Percentiles rank a stretch among this genome's conserved stretches.
These are phyloP conservation scores for Catunica adiposa DNA, from an alignment of 2,329 filamentous ascomycete genomes.

Conservation along the genomic window DNA sequence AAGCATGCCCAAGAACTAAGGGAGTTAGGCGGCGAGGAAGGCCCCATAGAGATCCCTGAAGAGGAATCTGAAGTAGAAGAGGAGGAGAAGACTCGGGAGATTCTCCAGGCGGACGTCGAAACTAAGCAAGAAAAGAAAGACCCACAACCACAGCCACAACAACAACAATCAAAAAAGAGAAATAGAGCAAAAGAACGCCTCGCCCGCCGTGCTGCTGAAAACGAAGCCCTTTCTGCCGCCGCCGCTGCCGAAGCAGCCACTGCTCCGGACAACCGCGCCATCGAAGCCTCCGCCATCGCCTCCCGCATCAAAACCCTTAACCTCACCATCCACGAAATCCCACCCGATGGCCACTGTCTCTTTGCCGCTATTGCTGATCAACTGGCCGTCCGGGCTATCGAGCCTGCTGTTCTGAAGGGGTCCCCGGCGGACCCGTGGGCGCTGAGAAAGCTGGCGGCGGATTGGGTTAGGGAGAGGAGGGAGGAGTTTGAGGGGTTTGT, in stretches of 20 bases:
- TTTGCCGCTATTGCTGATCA: conserved; percentile 87
- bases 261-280: conserved; percentile 53
- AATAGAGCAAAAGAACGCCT: conserved; percentile 86
- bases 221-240: conserved; percentile 34
- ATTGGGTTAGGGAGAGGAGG: conserved; percentile 55
- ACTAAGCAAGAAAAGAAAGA: conserved; percentile 5
- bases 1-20: conserved; percentile 47
- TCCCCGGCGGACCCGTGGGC: conserved; percentile 14
- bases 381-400: conserved; percentile 26
- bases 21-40: conserved; percentile 18
- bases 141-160: conserved; percentile 9
- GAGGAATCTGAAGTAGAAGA: conserved; percentile 15
- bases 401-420: conserved; percentile 24
- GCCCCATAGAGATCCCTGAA: neutral
- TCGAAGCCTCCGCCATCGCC: conserved; percentile 56
- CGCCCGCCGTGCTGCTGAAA: conserved; percentile 73
- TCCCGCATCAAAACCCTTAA: conserved; percentile 44
- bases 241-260: conserved; percentile 42
- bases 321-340: conserved; percentile 62
- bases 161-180: conserved; percentile 44
- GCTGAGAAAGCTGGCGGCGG: conserved; percentile 55
- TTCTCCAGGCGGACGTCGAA: conserved; percentile 15
- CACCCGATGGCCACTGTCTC: conserved; percentile 84
- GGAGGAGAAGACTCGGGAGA: conserved; percentile 14
- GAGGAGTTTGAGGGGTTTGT: conserved; percentile 79